A percentile compares a stretch with the other conserved stretches of the same genome.
phyloP scores from a whole-genome alignment of 2,329 filamentous ascomycete genomes.

The Xylaria digitata region DNA sequence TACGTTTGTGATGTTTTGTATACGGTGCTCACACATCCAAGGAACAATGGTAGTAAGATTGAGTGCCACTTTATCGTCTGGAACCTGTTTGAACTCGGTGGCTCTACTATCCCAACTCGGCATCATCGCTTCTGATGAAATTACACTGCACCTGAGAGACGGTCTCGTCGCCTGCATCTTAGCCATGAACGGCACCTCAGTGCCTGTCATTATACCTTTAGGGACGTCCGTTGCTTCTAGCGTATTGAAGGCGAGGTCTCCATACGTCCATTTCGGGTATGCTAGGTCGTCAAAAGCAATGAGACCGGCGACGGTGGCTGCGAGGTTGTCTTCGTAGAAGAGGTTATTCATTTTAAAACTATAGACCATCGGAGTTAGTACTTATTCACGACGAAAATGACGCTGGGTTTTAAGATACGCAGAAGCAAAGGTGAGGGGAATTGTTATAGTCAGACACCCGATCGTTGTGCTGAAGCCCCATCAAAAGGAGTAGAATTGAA shows the following conservation, averaged over 20 bases:
- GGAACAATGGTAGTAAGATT: slow-evolving; percentile 25
- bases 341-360: slow-evolving; percentile 32
- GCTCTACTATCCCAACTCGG: slow-evolving; percentile 10
- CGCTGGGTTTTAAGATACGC: background rate
- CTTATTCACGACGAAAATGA: background rate
- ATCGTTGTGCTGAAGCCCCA: too few relatives aligned
- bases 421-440: background rate
- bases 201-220: background rate
- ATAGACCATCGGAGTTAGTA: background rate
- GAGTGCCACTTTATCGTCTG: slow-evolving; percentile 17
- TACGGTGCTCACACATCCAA: slow-evolving; percentile 21
- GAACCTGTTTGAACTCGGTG: background rate
- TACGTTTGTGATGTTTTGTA: slow-evolving; percentile 11
- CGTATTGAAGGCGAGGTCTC: slow-evolving; percentile 30
- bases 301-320: slow-evolving; percentile 28
- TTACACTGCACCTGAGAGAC: slow-evolving; percentile 26
- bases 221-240: slow-evolving; percentile 8
- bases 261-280: slow-evolving; percentile 31
- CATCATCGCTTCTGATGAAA: slow-evolving; percentile 9
- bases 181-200: slow-evolving; percentile 22
- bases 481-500: background rate
- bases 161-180: slow-evolving; percentile 29
- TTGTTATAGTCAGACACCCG: background rate
- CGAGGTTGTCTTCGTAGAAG: slow-evolving; percentile 26
- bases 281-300: slow-evolving; percentile 25